phyloP scores from a whole-genome alignment of 768 basidiomycete species.

The Flagelloscypha sp. region DNA sequence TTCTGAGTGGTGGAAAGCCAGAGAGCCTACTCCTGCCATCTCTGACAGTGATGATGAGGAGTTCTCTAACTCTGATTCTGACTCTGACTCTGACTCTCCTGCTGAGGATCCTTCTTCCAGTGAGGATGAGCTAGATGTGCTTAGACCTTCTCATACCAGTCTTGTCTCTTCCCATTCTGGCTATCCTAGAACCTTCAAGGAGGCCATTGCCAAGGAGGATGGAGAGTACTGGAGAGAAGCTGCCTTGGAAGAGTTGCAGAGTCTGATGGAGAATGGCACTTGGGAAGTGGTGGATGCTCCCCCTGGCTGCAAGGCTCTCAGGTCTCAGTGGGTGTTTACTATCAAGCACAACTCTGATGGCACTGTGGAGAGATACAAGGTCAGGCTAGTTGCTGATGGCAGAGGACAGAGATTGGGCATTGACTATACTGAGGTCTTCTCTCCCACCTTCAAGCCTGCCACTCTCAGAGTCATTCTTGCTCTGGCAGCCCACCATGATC shows the following conservation, averaged over 20 bases:
- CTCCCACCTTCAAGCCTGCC: slow-evolving; percentile 9
- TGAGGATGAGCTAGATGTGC: no score
- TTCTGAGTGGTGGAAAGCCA: no score
- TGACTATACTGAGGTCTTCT: slow-evolving; percentile 18
- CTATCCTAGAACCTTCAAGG: slow-evolving; percentile 6
- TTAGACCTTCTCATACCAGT: no score
- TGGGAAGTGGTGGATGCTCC: slow-evolving; percentile 16
- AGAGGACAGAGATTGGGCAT: slow-evolving; percentile 18
- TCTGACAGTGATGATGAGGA: no score
- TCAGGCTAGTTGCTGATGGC: slow-evolving; percentile 20
- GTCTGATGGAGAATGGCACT: slow-evolving; percentile 4
- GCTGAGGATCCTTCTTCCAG: no score
- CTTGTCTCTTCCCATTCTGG: no score
- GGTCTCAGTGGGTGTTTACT: slow-evolving; percentile 19
- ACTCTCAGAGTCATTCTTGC: slow-evolving; percentile 10
- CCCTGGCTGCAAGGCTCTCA: slow-evolving; percentile 14
- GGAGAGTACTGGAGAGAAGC: slow-evolving; percentile 13
- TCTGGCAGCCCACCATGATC: slow-evolving; percentile 13
- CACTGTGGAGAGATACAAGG: slow-evolving; percentile 19
- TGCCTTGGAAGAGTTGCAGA: slow-evolving; percentile 7
- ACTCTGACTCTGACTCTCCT: no score
- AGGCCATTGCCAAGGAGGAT: slow-evolving; percentile 13
- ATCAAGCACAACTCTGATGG: slow-evolving; percentile 19
- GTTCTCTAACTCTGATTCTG: no score
- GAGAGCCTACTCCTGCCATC: no score